phyloP scores from a whole-genome alignment of 192 early-diverging fungal species.

The Backusella parvicylindrica region DNA sequence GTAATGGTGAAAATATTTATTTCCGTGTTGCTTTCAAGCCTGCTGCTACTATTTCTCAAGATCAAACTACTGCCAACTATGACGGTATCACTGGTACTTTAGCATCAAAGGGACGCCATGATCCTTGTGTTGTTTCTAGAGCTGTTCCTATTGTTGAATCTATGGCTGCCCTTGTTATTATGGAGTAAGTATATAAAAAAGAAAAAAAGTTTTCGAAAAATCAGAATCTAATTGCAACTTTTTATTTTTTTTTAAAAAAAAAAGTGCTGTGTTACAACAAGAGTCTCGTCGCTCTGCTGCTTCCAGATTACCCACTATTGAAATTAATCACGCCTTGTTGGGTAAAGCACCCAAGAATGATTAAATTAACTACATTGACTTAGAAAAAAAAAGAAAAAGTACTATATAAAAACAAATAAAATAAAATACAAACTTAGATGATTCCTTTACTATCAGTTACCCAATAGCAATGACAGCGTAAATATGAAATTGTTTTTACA shows the following conservation, averaged over 20 bases:
- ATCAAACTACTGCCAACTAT: slow-evolving; percentile 87
- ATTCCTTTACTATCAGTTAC: background rate
- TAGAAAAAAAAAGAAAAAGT: background rate
- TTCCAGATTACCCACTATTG: slow-evolving; percentile 45
- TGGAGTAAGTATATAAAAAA: slow-evolving; percentile 64
- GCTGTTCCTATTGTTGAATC: slow-evolving; percentile 98
- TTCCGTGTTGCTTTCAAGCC: slow-evolving; percentile 99
- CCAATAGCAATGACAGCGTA: background rate
- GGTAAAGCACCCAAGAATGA: slow-evolving; percentile 29
- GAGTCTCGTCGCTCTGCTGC: slow-evolving; percentile 54
- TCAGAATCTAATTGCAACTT: background rate
- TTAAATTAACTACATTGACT: background rate
- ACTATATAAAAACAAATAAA: background rate
- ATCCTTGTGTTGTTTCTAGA: slow-evolving; percentile 94
- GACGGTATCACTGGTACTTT: slow-evolving; percentile 76
- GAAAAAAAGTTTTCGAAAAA: background rate
- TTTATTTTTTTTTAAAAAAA: slow-evolving; percentile 13
- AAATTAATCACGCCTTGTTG: slow-evolving; percentile 32
- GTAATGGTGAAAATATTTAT: slow-evolving; percentile 94
- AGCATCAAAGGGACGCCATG: slow-evolving; percentile 91
- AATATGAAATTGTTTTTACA: no score
- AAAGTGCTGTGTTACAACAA: slow-evolving; percentile 59
- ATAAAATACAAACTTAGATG: background rate
- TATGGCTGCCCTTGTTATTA: slow-evolving; percentile 91
- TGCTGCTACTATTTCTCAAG: slow-evolving; percentile 91